Evolutionary conservation across 768 basidiomycete species (phyloP), one percentile per base, ranked within the genome.

Genomic region (Suillus decipiens): DNA sequence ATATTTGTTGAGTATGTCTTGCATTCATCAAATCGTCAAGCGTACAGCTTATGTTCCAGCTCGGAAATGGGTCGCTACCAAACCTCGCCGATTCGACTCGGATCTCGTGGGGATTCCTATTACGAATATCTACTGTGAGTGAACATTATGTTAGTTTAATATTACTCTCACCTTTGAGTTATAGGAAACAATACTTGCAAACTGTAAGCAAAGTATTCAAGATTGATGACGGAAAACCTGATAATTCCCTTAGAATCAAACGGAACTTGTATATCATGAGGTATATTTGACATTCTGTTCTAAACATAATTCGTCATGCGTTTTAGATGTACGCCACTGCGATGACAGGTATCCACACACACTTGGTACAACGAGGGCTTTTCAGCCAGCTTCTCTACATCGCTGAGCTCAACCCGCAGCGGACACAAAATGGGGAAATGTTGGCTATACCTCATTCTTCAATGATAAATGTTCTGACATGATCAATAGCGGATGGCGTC

Each of bases 101-200:
- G 96, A 33, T 95, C 95, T 39, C 83, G 95, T 48, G 96, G 90
- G 36, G 96, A 99, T 73, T 95, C 93, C 2, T 98, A 89, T 77
- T 99, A 97, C 71, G 96, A 96, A 74, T 95, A 96, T 71, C 76
- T 95, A 17, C 71, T 95, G 90, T 92, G 65, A 78, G 85, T 74
- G 11, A 42, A 28, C 39, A 36, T 15, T 17, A 24, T 28, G 11
- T n/a, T 14, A 43, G 5, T 55, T 31, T 50, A 28, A 41, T 17
- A 17, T 28, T 19, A 1, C 17, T 36, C 50, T 71, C 28, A 68
- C 57, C 8, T 59, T 48, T 61, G 12, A 0, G 50, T 31, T 22
- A 10, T 55, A 75, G 75, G 42, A 75, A 75, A 65, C 73, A 75
- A n/a, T 75, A 71, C 47, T 61, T 75, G 22, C 74, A 75, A 60